Base-by-base conservation (phyloP, 2,329 filamentous ascomycete species). In the Ambrosiella cleistominuta region DNA sequence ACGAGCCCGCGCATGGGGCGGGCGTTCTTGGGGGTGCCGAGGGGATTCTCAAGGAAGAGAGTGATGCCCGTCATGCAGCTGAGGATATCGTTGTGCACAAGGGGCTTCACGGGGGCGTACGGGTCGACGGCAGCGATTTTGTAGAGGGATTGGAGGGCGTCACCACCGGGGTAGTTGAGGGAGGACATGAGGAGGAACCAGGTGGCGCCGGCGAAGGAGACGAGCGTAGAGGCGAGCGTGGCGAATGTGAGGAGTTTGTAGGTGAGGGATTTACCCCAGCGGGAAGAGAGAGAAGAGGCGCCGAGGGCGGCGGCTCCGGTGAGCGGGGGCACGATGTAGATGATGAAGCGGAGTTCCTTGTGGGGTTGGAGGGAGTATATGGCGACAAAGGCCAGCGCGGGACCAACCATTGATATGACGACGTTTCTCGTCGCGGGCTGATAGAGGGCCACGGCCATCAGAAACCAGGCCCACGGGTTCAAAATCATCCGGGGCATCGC, bases 311-410 rank as follows among this genome's bases (percentile, higher is more conserved):
- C 84, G 2, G 83, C 79, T 9, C 84, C 85, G 0, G 90, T 95
- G 37, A 97, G 72, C 0, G 84, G 76, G 0, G 93, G 93, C 27
- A 95, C 76, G 56, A 81, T 77, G 70, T 97, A 97, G 65, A 97
- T 82, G 64, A 98, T 83, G 74, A 98, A 98, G 15, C 93, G 86
- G 68, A 89, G 86, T 71, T 98, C 93, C 68, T 98, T 98, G 72
- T 98, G 93, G 0, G 91, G 90, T 62, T 95, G 85, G 55, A 88
- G 65, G 62, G 88, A 95, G 74, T 95, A 97, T 49, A 94, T 69
- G 3, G 77, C 77, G 17, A 94, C 75, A 68, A 90, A 98, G 37
- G 78, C 69, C 1, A 94, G 63, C 8, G 79, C 77, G 0, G 93
- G 89, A 1, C 83, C 64, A 3, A 86, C 73, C 0, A 87, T 65